phyloP scores from a whole-genome alignment of 352 stramenopile species.

The Plasmopara muralis region DNA sequence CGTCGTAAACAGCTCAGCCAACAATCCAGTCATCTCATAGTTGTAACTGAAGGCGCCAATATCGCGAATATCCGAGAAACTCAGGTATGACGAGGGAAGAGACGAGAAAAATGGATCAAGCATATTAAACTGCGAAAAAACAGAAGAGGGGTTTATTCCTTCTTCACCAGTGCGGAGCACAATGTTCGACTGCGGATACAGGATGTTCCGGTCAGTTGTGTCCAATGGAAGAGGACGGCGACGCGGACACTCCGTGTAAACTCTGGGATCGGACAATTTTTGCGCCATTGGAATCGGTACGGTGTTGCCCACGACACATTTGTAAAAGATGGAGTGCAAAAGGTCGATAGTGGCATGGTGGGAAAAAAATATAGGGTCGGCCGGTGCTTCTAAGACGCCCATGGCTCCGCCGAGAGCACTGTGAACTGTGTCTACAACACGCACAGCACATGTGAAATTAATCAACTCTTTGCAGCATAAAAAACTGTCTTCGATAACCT shows the following conservation, averaged over 20 bases:
- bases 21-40: constrained; percentile 69
- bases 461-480: not conserved
- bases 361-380: constrained; percentile 84
- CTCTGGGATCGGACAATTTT: constrained; percentile 52
- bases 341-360: constrained; percentile 81
- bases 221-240: constrained; percentile 27
- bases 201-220: constrained; percentile 38
- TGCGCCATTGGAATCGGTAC: constrained; percentile 39
- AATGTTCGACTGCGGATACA: constrained; percentile 52
- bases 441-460: constrained; percentile 9
- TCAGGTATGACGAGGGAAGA: constrained; percentile 60
- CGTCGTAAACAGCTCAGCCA: constrained; percentile 68
- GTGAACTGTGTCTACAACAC: constrained; percentile 67
- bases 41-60: constrained; percentile 79
- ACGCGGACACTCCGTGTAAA: constrained; percentile 53
- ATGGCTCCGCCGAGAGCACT: constrained; percentile 62
- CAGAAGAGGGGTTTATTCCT: constrained; percentile 34
- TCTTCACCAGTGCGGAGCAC: constrained; percentile 46
- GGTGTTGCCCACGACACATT: constrained; percentile 67
- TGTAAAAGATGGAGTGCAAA: constrained; percentile 80
- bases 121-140: constrained; percentile 42
- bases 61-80: constrained; percentile 65
- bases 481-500: constrained; percentile 8
- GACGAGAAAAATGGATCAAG: constrained; percentile 49
- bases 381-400: constrained; percentile 60